Base-by-base conservation (phyloP, 192 early-diverging fungal genomes). In the Diversispora epigaea region DNA sequence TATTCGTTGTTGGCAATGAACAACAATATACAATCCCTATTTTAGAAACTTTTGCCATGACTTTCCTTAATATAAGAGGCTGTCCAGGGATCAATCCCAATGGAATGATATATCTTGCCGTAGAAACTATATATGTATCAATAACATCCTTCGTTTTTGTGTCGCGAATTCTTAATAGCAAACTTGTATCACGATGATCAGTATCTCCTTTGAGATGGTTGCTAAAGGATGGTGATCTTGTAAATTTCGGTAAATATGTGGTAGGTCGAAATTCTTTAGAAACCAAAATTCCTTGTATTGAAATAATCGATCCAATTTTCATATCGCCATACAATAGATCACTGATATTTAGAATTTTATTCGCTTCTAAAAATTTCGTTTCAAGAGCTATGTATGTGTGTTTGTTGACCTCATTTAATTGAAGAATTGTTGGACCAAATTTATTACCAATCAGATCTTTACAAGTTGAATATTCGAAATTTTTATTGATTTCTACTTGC, bases 91-190 rank as follows among this genome's bases (percentile, higher is more conserved):
- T 45, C 41, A 60, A 17, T 8, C 57, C 57, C 10, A 60, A 32
- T 32, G 57, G 57, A 60, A 60, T 60, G 12, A 60, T 12, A 22
- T 60, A 60, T 60, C 17, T 60, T 10, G 57, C 21, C 25, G 25
- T 60, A 12, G 21, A 32, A 25, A 10, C 25, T 3, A 60, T 32
- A 60, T 60, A 60, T 32, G 25, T 12, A 60, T 60, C 57, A 12
- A 60, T 25, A 25, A 60, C 25, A 14, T 60, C 57, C 21, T 60
- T 25, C 21, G 1, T 17, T 25, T 60, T 19, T 12, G 25, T 60
- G 9, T 60, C 57, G 21, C 25, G 57, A 60, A 60, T 60, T 60
- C 22, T 60, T 39, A 63, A 39, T 15, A 63, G 40, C 61, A 63
- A 40, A 63, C 11, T 63, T 17, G 39, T 15, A 4, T 40, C 14